A percentile compares a stretch with the other conserved stretches of the same genome.
Evolutionary conservation across 257 asterid genomes (phyloP).

Genomic region (Scutellaria galericulata): DNA sequence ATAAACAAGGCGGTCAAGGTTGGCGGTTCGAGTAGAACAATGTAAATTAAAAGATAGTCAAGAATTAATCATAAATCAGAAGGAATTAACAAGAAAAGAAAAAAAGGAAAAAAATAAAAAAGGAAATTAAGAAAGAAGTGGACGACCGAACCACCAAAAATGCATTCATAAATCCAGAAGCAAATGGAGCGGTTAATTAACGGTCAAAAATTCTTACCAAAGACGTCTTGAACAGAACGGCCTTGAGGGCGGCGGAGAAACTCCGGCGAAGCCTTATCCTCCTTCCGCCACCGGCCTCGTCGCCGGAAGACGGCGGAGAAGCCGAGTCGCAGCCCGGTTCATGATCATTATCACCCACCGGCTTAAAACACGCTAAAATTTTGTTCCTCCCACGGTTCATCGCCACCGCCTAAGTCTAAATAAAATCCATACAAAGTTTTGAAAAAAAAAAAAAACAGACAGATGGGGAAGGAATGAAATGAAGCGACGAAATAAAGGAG

Average conservation of each 20-base stretch:
- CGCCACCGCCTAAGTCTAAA: slow-evolving; percentile 17
- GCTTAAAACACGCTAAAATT: slow-evolving; percentile 42
- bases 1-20: neutral
- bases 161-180: neutral
- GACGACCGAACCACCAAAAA: too few relatives aligned
- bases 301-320: slow-evolving; percentile 19
- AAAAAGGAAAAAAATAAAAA: neutral
- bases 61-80: neutral
- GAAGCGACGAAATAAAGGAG: neutral
- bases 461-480: neutral
- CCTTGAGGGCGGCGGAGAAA: slow-evolving; percentile 45
- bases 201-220: slow-evolving; percentile 36
- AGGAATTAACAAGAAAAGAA: neutral
- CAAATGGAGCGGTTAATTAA: neutral
- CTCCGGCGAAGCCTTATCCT: slow-evolving; percentile 39
- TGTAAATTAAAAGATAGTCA: neutral
- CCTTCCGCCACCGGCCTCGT: slow-evolving; percentile 7
- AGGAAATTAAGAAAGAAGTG: neutral
- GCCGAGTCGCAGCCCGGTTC: neutral
- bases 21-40: neutral
- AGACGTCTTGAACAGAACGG: slow-evolving; percentile 44
- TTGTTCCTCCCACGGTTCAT: slow-evolving; percentile 46
- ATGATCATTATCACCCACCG: slow-evolving; percentile 21
- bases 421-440: slow-evolving; percentile 30
- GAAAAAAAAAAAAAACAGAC: neutral